Conservation (phyloP, 441 rosid species). For the Erodium moschatum region DNA sequence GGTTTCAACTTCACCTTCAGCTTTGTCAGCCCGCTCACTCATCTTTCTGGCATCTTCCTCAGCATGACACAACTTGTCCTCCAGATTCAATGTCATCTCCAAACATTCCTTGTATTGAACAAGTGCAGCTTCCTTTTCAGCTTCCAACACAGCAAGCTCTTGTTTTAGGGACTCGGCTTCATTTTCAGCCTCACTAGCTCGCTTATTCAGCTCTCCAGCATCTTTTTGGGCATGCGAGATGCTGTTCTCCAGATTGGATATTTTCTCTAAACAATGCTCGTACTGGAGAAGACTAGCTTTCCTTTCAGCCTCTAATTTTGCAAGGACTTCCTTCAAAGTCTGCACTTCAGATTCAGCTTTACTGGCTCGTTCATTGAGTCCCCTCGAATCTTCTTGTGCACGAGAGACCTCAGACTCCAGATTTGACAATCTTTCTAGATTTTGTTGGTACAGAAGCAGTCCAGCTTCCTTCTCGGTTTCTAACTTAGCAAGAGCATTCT, state of each 20-base stretch:
- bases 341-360: conserved; percentile 67
- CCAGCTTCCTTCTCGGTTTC: conserved; percentile 84
- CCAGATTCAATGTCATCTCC: conserved; percentile 50
- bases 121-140: conserved; percentile 58
- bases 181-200: conserved; percentile 48
- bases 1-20: conserved; percentile 57
- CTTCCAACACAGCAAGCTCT: conserved; percentile 45
- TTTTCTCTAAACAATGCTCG: conserved; percentile 61
- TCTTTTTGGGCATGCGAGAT: conserved; percentile 45
- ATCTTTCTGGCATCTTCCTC: conserved; percentile 45
- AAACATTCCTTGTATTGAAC: conserved; percentile 43
- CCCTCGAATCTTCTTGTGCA: conserved; percentile 56
- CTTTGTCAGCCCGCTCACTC: conserved; percentile 43
- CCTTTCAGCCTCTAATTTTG: conserved; percentile 48
- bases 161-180: conserved; percentile 44
- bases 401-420: conserved; percentile 62
- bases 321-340: conserved; percentile 51
- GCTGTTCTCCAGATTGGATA: conserved; percentile 46
- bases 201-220: conserved; percentile 47
- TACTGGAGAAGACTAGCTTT: conserved; percentile 49
- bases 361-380: conserved; percentile 49
- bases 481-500: conserved; percentile 61
- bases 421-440: conserved; percentile 55
- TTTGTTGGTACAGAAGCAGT: conserved; percentile 52
- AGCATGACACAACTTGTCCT: conserved; percentile 49